These are phyloP conservation scores for Prunus mira DNA, from an alignment of 306 rosid genomes.

Conservation along the genomic window DNA sequence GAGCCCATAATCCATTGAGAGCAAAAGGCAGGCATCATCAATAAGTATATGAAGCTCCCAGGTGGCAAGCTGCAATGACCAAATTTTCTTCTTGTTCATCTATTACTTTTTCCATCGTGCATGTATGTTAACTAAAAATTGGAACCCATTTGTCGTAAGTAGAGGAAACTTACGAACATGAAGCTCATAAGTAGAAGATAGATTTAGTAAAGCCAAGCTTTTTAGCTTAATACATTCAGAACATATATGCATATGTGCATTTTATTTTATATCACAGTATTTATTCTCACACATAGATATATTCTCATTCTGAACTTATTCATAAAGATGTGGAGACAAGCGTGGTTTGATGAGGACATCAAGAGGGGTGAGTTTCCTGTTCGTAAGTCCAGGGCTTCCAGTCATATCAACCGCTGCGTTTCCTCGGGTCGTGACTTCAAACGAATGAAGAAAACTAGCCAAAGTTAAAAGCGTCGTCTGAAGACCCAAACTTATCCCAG, in stretches of 20 bases:
- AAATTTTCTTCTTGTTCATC: neutral
- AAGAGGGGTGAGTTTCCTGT: slow-evolving; percentile 45
- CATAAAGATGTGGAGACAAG: slow-evolving; percentile 21
- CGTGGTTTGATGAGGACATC: slow-evolving; percentile 46
- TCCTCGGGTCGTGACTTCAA: slow-evolving; percentile 28
- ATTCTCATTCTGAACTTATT: neutral
- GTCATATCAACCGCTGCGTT: slow-evolving; percentile 45
- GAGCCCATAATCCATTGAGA: slow-evolving; percentile 74
- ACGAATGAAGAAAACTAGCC: slow-evolving; percentile 47
- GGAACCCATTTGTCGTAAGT: too few species aligned
- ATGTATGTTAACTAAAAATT: too few species aligned
- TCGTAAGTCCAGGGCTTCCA: slow-evolving; percentile 33
- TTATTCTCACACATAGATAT: too few species aligned
- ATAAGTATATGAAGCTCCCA: slow-evolving; percentile 59
- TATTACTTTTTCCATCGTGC: too few species aligned
- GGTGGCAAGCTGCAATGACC: slow-evolving; percentile 38
- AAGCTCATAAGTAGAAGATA: too few species aligned
- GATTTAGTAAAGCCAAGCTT: too few species aligned
- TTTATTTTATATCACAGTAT: too few species aligned
- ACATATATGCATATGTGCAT: too few species aligned
- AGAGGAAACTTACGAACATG: too few species aligned
- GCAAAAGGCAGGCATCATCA: slow-evolving; percentile 74
- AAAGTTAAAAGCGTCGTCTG: slow-evolving; percentile 32
- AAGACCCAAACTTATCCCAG: slow-evolving; percentile 37
- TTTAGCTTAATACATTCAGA: too few species aligned